Evolutionary conservation across 352 stramenopile genomes (phyloP).

Genomic region (Phytophthora sp.): DNA sequence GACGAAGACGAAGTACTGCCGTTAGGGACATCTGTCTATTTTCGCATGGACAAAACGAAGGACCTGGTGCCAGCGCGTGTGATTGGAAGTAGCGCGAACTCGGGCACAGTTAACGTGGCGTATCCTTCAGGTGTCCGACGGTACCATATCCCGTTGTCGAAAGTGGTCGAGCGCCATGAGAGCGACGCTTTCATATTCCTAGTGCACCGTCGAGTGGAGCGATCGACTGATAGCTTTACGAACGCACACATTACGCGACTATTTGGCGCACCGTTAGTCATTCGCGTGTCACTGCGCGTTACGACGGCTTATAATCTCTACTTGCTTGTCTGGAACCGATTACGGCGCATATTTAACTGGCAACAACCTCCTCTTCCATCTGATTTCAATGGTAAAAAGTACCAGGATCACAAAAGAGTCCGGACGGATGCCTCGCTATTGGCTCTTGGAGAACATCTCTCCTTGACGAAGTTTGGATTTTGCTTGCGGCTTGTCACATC

Average conservation of each 20-base stretch:
- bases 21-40: constrained; percentile 63
- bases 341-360: constrained; percentile 89
- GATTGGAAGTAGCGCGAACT: constrained; percentile 65
- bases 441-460: constrained; percentile 69
- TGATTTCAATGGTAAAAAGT: constrained; percentile 36
- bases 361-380: constrained; percentile 47
- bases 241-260: constrained; percentile 79
- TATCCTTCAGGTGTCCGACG: constrained; percentile 63
- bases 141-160: constrained; percentile 67
- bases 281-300: constrained; percentile 66
- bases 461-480: constrained; percentile 81
- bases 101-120: constrained; percentile 68
- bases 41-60: constrained; percentile 71
- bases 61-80: constrained; percentile 65
- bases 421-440: constrained; percentile 61
- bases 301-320: constrained; percentile 84
- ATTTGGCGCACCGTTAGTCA: constrained; percentile 79
- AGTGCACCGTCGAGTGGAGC: constrained; percentile 86
- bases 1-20: constrained; percentile 44
- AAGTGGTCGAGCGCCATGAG: constrained; percentile 56
- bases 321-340: constrained; percentile 73
- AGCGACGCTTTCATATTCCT: constrained; percentile 76
- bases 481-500: constrained; percentile 83
- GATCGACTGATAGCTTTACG: constrained; percentile 80
- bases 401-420: constrained; percentile 13